Percentiles rank a stretch among this genome's conserved stretches.
Conservation (phyloP, 192 early-diverging fungal species). For the Radiomyces spectabilis region DNA sequence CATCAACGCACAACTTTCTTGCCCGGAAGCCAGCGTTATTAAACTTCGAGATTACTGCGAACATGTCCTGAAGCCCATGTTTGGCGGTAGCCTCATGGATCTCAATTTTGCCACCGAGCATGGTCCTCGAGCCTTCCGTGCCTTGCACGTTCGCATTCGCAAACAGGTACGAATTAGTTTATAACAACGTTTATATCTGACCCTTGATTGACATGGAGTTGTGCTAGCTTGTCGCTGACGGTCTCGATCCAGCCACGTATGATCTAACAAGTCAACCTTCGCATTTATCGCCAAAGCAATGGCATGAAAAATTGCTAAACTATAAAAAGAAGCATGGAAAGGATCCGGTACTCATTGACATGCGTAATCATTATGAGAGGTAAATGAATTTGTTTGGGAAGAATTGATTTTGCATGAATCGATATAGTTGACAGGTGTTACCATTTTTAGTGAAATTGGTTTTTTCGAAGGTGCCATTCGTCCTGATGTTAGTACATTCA, state of each 20-base stretch:
- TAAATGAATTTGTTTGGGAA: conserved; percentile 2
- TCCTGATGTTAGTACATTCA: conserved; percentile 67
- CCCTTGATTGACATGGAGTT: too few species aligned
- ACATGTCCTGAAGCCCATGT: conserved; percentile 16
- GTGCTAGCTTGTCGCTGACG: conserved; percentile 50
- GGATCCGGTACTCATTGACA: conserved; percentile 57
- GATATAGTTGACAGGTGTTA: too few species aligned
- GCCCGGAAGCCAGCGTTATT: conserved; percentile 42
- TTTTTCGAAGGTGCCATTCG: conserved; percentile 62
- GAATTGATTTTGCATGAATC: not conserved
- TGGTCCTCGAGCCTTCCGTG: conserved; percentile 46
- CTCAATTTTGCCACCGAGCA: conserved; percentile 64
- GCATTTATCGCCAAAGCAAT: conserved; percentile 59
- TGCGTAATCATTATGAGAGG: conserved; percentile 77
- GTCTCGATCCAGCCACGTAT: conserved; percentile 39
- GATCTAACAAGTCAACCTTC: conserved; percentile 54
- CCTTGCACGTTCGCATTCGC: conserved; percentile 61
- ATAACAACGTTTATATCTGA: too few species aligned
- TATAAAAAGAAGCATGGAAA: conserved; percentile 22
- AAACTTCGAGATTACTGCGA: conserved; percentile 48
- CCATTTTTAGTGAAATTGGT: conserved; percentile 48
- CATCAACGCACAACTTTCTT: conserved; percentile 75
- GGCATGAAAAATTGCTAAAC: conserved; percentile 50
- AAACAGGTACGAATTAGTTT: conserved; percentile 30
- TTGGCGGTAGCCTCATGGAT: conserved; percentile 30